A percentile compares a stretch with the other conserved stretches of the same genome.
Conservation (phyloP, 2,329 filamentous ascomycete species). For the Aschersonia sp. region DNA sequence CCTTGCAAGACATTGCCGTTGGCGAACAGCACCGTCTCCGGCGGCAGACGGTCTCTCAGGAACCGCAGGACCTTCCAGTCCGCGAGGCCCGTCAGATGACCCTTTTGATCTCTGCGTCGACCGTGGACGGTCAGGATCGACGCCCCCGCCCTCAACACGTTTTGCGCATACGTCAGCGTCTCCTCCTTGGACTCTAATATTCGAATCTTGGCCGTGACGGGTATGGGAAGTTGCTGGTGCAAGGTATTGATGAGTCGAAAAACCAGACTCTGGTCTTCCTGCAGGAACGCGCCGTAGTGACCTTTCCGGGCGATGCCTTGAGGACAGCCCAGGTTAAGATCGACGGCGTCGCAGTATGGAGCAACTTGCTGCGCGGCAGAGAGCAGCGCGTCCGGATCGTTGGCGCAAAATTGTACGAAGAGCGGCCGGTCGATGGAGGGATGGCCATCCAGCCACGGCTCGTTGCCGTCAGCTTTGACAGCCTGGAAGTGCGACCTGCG, state of each 20-base stretch:
- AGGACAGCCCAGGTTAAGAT: slow-evolving; percentile 89
- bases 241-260: slow-evolving; percentile 72
- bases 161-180: slow-evolving; percentile 79
- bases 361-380: slow-evolving; percentile 64
- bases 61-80: slow-evolving; percentile 82
- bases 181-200: slow-evolving; percentile 76
- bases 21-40: slow-evolving; percentile 86
- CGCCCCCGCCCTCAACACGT: slow-evolving; percentile 74
- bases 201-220: slow-evolving; percentile 89
- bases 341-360: slow-evolving; percentile 86
- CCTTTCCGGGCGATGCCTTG: slow-evolving; percentile 89
- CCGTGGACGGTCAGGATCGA: slow-evolving; percentile 93
- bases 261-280: slow-evolving; percentile 81
- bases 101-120: slow-evolving; percentile 79
- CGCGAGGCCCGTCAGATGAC: slow-evolving; percentile 83
- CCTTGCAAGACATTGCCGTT: slow-evolving; percentile 87
- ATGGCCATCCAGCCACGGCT: slow-evolving; percentile 71
- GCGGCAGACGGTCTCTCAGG: slow-evolving; percentile 67
- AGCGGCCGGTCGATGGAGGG: slow-evolving; percentile 72
- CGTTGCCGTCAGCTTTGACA: slow-evolving; percentile 19
- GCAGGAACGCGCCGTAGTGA: slow-evolving; percentile 85
- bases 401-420: slow-evolving; percentile 94
- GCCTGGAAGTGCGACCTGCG: slow-evolving; percentile 73
- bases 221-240: slow-evolving; percentile 63
- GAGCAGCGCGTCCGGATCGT: slow-evolving; percentile 68